Evolutionary conservation across 768 basidiomycete genomes (phyloP).

Genomic region (Kwoniella newhampshirensis): DNA sequence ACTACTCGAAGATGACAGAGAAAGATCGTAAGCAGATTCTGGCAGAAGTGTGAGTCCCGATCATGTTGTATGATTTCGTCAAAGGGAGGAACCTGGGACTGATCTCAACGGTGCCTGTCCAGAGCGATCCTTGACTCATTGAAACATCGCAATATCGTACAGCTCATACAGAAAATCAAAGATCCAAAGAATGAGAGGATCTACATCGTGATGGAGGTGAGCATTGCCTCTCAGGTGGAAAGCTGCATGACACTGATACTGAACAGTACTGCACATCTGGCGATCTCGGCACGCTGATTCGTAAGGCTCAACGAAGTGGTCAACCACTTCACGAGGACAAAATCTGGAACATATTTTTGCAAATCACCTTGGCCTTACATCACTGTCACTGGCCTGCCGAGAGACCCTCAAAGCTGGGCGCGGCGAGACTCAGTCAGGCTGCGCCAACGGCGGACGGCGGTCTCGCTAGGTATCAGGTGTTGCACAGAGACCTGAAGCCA

Average conservation of each 20-base stretch:
- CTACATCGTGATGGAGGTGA: constrained; percentile 91
- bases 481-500: constrained; percentile 95
- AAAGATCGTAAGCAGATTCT: constrained; percentile 95
- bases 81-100: constrained; percentile 2
- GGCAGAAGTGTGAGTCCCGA: constrained; percentile 83
- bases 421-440: constrained; percentile 26
- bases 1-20: constrained; percentile 95
- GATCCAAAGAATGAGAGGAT: constrained; percentile 87
- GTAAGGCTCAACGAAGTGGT: constrained; percentile 56
- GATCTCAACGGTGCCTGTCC: too few species aligned
- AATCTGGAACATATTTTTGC: constrained; percentile 94
- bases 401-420: constrained; percentile 15
- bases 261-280: constrained; percentile 84
- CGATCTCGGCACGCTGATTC: constrained; percentile 84
- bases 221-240: constrained; percentile 5
- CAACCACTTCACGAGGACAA: constrained; percentile 84
- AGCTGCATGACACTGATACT: constrained; percentile 3
- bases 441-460: constrained; percentile 29
- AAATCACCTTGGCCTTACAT: constrained; percentile 81
- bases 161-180: constrained; percentile 60
- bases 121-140: constrained; percentile 97
- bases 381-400: constrained; percentile 85
- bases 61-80: too few species aligned
- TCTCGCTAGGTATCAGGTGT: constrained; percentile 57
- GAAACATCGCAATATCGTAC: constrained; percentile 92